These are phyloP conservation scores for Mortierella alpina DNA, from an alignment of 192 early-diverging fungal species.

Conservation along the genomic window DNA sequence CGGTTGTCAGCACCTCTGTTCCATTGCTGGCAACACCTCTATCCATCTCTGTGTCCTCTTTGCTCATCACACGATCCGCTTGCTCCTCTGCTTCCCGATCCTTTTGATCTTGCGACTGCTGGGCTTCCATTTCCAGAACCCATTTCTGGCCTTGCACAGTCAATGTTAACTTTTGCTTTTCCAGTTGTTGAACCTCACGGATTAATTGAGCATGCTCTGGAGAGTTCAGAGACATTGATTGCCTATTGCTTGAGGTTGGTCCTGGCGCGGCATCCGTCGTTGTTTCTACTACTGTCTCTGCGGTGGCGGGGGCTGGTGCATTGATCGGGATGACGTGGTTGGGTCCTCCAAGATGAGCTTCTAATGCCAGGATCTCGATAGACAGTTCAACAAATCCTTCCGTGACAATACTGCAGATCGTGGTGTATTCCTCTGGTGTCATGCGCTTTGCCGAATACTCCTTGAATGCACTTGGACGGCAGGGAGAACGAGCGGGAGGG, in stretches of 20 bases:
- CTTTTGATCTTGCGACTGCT: conserved; percentile 24
- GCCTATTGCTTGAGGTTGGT: neutral
- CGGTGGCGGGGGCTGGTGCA: neutral
- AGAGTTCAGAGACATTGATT: conserved; percentile 22
- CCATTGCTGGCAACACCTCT: too few species aligned
- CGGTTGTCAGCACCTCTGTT: neutral
- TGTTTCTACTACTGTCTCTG: neutral
- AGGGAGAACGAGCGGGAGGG: neutral
- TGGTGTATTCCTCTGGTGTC: conserved; percentile 47
- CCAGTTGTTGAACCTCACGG: conserved; percentile 36
- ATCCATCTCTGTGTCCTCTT: neutral
- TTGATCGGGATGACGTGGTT: conserved; percentile 2
- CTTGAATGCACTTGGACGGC: conserved; percentile 35
- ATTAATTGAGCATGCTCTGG: conserved; percentile 51
- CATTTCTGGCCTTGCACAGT: conserved; percentile 46
- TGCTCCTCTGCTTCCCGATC: conserved; percentile 24
- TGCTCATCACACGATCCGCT: conserved; percentile 27
- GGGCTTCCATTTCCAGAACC: conserved; percentile 25
- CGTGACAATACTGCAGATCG: conserved; percentile 49
- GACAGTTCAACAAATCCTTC: conserved; percentile 49
- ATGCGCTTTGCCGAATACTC: conserved; percentile 42
- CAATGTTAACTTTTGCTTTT: conserved; percentile 42
- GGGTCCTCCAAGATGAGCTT: conserved; percentile 45
- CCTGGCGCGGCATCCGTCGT: neutral
- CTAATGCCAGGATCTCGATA: conserved; percentile 44